Evolutionary conservation across 148 eudicot genomes (phyloP).

Genomic region (Selenicereus undatus): DNA sequence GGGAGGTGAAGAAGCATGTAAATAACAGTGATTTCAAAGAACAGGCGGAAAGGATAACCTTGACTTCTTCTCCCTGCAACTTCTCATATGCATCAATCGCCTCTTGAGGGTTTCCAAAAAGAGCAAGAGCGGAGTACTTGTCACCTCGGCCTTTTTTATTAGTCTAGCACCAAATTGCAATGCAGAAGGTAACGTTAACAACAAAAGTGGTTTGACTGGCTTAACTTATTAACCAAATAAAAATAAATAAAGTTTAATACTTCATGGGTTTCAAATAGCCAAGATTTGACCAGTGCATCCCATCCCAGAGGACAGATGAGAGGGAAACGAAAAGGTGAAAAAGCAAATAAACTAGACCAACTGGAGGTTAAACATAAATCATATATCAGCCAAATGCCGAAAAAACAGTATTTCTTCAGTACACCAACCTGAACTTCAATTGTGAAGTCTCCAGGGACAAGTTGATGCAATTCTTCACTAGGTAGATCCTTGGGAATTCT

Average conservation of each 20-base stretch:
- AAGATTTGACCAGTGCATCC: neutral
- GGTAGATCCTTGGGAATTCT: conserved; percentile 59
- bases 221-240: neutral
- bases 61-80: conserved; percentile 42
- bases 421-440: conserved; percentile 60
- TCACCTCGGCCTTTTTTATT: conserved; percentile 41
- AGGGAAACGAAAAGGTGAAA: no score
- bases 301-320: no score
- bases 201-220: neutral
- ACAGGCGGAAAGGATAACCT: conserved; percentile 32
- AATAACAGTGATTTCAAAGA: neutral
- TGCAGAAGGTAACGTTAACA: conserved; percentile 4
- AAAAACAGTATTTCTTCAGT: neutral
- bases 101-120: conserved; percentile 46
- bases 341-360: neutral
- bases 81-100: conserved; percentile 56
- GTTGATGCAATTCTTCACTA: conserved; percentile 48
- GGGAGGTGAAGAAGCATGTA: no score
- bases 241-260: neutral
- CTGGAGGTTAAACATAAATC: neutral
- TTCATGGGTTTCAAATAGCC: neutral
- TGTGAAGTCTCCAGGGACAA: conserved; percentile 64
- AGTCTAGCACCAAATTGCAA: conserved; percentile 33
- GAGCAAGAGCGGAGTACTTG: conserved; percentile 52
- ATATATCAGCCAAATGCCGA: neutral